Evolutionary conservation across 176 grass and related monocot genomes (phyloP), one percentile per base, ranked within the genome.

Genomic region (Triticum monococcum): DNA sequence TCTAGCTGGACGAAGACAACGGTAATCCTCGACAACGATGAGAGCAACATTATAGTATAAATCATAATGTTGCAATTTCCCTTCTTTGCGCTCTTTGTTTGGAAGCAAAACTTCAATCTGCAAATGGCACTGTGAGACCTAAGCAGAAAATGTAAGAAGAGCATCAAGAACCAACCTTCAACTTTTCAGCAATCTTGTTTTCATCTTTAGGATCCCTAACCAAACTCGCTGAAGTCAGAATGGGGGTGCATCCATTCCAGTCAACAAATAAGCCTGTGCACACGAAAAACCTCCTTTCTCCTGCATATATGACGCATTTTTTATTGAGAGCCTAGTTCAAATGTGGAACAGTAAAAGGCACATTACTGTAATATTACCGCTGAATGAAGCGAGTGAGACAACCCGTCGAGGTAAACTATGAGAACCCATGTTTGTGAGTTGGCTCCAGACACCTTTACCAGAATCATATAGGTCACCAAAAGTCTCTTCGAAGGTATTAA

Each of bases 201-300:
- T 1, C 37, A 67, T 81, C 62, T 26, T 13, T 16, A 22, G 61
- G 24, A 81, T 81, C 40, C 64, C 79, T 82, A 36, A 69, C 45
- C 64, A 82, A 82, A 30, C 79, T 82, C 7, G 79, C 43, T 0
- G 64, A 82, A 69, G 64, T 82, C 25, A 82, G 64, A 69, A 82
- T 54, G n/a, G 20, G 8, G 6, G 43, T 31, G 18, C 79, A 69
- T 33, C 45, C 79, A 9, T 82, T 69, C 64, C 79, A 69, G n/a
- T 69, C 30, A 33, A 17, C 56, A 82, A 82, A 54, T 23, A 82
- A 9, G 17, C 64, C 28, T 23, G 79, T 69, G 46, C 79, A 82
- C 2, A 64, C 64, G 4, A 82, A 82, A 52, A 54, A 22, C 64
- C 79, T 81, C 5, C 16, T 81, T 50, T 83, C 30, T 26, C 81